These are phyloP conservation scores for Erodium moschatum DNA, from an alignment of 441 rosid species.

Conservation along the genomic window DNA sequence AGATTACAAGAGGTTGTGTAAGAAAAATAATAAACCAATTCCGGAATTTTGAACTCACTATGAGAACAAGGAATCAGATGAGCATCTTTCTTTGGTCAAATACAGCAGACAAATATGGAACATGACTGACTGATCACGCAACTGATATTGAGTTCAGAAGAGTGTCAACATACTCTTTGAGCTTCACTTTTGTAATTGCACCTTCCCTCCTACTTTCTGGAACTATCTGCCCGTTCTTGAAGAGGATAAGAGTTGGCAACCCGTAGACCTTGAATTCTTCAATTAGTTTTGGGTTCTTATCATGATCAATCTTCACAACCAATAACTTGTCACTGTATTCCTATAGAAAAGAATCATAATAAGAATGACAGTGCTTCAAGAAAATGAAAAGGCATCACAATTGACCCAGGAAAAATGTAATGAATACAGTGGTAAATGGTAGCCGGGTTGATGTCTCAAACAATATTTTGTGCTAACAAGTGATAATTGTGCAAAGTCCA, in stretches of 20 bases:
- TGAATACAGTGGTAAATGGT: too few species aligned
- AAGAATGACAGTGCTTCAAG: background rate
- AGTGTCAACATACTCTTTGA: slow-evolving; percentile 51
- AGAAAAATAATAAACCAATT: background rate
- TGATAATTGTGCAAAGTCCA: background rate
- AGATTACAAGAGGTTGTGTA: background rate
- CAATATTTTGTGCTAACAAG: background rate
- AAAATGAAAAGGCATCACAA: too few species aligned
- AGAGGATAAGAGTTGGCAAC: slow-evolving; percentile 60
- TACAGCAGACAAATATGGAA: slow-evolving; percentile 7
- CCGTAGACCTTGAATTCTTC: slow-evolving; percentile 61
- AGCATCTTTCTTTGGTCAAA: background rate
- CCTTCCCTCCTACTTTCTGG: slow-evolving; percentile 72
- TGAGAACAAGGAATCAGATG: too few species aligned
- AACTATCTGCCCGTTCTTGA: slow-evolving; percentile 59
- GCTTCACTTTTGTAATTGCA: slow-evolving; percentile 61
- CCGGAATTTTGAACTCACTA: background rate
- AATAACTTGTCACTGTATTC: slow-evolving; percentile 53
- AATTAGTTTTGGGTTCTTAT: slow-evolving; percentile 51
- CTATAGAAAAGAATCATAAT: slow-evolving; percentile 21
- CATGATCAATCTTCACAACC: slow-evolving; percentile 72
- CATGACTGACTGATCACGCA: slow-evolving; percentile 24
- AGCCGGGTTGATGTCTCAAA: background rate
- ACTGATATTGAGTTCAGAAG: slow-evolving; percentile 38
- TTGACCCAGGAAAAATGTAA: too few species aligned